Evolutionary conservation across 805 yeast genomes (phyloP).

Genomic region (Zygoascus ofunaensis): DNA sequence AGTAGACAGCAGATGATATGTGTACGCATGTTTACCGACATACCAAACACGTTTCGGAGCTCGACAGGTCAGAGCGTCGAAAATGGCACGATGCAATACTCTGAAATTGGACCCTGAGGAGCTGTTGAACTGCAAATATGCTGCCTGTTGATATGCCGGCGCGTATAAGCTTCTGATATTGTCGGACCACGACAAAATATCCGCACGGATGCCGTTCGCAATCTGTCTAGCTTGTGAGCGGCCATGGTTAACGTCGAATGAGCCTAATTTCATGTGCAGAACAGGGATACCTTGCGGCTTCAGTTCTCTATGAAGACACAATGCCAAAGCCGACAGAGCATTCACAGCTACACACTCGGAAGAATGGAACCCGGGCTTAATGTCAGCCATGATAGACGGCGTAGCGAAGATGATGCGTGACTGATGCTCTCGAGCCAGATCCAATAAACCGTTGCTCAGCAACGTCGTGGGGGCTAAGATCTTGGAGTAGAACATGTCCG

Average conservation of each 20-base stretch:
- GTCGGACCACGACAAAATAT: conserved; percentile 36
- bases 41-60: conserved; percentile 25
- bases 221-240: conserved; percentile 25
- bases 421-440: conserved; percentile 42
- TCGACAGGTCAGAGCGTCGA: conserved; percentile 22
- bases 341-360: conserved; percentile 50
- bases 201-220: conserved; percentile 29
- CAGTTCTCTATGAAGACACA: conserved; percentile 35
- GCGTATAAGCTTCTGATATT: conserved; percentile 30
- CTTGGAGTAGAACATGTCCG: conserved; percentile 37
- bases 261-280: conserved; percentile 39
- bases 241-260: conserved; percentile 34
- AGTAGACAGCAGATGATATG: conserved; percentile 23
- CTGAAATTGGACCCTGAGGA: conserved; percentile 26
- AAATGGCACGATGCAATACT: conserved; percentile 25
- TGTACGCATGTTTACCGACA: conserved; percentile 27
- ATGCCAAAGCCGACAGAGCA: conserved; percentile 33
- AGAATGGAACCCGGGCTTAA: conserved; percentile 53
- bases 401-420: conserved; percentile 44
- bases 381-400: conserved; percentile 46
- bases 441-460: conserved; percentile 47
- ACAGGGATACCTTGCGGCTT: conserved; percentile 37
- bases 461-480: conserved; percentile 42
- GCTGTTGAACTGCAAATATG: conserved; percentile 23
- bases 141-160: conserved; percentile 25